Evolutionary conservation across 2,329 filamentous ascomycete species (phyloP), one percentile per base, ranked within the genome.

Genomic region (Fusarium marasasianum): DNA sequence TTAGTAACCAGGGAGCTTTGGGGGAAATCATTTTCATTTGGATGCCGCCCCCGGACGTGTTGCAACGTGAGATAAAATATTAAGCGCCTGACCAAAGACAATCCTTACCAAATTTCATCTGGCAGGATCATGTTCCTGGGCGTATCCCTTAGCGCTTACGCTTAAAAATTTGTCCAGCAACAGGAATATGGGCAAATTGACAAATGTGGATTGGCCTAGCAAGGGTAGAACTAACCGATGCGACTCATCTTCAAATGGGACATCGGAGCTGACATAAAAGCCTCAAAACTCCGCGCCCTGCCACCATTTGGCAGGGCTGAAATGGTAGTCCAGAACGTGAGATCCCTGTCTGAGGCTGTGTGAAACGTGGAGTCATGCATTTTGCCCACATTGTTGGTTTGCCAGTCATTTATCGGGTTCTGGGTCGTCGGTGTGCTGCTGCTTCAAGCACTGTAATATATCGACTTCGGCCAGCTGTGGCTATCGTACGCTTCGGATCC

Each of bases 291-390:
- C 48, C 48, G 29, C 12, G 18, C 15, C 50, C 13, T 53, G 50
- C 13, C 18, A 26, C 31, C 33, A 8, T 33, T 43, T 24, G 26
- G 11, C 47, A 55, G 45, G 37, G 43, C 29, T 47, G 43, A 61
- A 35, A 48, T 35, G 33, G 40, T 37, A 12, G 35, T 43, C 57
- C n/a, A 11, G 9, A 48, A 48, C 20, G 37, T 12, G 10, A 44
- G 18, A 66, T 29, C 64, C 63, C 38, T 66, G 62, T 33, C 14
- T 35, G 38, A 51, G 63, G 64, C 51, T 59, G 38, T 51, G 44
- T 7, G 31, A 31, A 56, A 64, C 43, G 8, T 38, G 24, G 31
- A 35, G 24, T 22, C 22, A 4, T 22, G 6, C 9, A 44, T 33
- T 45, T 33, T 44, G 38, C 26, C 53, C 53, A 20, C 6, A 33